Conservation (phyloP, 2,329 filamentous ascomycete genomes). For the Graphilbum fragrans region DNA sequence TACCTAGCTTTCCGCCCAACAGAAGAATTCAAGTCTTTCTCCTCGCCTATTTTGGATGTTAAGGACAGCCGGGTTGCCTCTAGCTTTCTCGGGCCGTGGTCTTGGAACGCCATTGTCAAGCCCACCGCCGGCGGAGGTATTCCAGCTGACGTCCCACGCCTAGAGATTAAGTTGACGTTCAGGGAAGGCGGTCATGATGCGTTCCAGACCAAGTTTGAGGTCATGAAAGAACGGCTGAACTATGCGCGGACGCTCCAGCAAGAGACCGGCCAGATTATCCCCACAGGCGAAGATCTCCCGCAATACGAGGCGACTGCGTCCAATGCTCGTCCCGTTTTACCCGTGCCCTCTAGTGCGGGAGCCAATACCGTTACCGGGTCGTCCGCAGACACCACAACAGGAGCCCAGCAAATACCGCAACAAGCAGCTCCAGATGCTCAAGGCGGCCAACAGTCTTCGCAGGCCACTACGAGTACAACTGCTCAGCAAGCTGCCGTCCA, state of each 20-base stretch:
- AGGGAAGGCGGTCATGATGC: conserved; percentile 93
- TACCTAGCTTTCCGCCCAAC: conserved; percentile 69
- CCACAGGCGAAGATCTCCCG: conserved; percentile 74
- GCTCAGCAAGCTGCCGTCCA: too few relatives aligned
- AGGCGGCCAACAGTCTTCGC: not conserved
- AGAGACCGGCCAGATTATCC: conserved; percentile 50
- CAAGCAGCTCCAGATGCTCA: not conserved
- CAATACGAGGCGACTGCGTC: conserved; percentile 55
- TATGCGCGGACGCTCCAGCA: conserved; percentile 68
- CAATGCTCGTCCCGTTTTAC: conserved; percentile 14
- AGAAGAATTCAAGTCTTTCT: conserved; percentile 70
- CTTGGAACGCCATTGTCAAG: conserved; percentile 70
- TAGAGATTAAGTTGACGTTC: conserved; percentile 80
- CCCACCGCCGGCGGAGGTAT: conserved; percentile 78
- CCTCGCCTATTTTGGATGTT: conserved; percentile 74
- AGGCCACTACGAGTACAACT: too few relatives aligned
- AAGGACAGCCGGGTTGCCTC: conserved; percentile 77
- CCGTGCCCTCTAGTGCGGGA: too few relatives aligned
- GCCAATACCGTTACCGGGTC: conserved; percentile 2
- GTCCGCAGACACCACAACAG: conserved; percentile 13
- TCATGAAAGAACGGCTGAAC: conserved; percentile 70
- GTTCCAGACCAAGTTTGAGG: conserved; percentile 71
- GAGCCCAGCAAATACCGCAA: conserved; percentile 3
- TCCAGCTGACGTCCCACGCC: conserved; percentile 55
- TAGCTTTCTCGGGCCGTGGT: conserved; percentile 87